These are phyloP conservation scores for Malus hybrid DNA, from an alignment of 331 rosid genomes.

Conservation along the genomic window DNA sequence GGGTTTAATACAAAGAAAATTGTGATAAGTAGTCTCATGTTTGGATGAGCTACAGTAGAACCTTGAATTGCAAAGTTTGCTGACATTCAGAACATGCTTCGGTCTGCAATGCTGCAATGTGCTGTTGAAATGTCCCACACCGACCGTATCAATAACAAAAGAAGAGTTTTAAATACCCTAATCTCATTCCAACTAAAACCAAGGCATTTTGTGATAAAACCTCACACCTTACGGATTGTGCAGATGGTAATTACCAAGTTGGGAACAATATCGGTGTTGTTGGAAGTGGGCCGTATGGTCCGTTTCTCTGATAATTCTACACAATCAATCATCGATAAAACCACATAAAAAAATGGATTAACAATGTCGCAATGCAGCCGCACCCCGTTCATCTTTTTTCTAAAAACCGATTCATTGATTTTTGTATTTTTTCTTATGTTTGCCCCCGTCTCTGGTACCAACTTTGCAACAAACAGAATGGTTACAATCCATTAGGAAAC, in stretches of 20 bases:
- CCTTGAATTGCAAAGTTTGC: background rate
- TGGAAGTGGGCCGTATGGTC: too few relatives aligned
- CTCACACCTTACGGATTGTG: too few relatives aligned
- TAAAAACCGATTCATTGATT: slow-evolving; percentile 32
- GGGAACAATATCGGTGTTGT: too few relatives aligned
- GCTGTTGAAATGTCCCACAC: background rate
- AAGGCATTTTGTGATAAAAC: too few relatives aligned
- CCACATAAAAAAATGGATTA: background rate
- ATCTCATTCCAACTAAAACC: too few relatives aligned
- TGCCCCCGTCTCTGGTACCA: slow-evolving; percentile 55
- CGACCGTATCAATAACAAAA: too few relatives aligned
- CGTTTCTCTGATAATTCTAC: too few relatives aligned
- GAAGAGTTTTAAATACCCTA: too few relatives aligned
- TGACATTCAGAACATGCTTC: background rate
- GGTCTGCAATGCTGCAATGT: background rate
- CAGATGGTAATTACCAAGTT: too few relatives aligned
- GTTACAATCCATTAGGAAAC: slow-evolving; percentile 52
- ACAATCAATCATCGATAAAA: background rate
- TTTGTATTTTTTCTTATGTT: slow-evolving; percentile 55
- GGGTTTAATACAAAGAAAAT: background rate
- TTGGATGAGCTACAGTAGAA: background rate
- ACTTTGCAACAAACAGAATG: slow-evolving; percentile 39
- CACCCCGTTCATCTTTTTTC: slow-evolving; percentile 2
- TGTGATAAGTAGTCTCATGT: background rate
- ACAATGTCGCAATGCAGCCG: background rate